These are phyloP conservation scores for Basidiobolus meristosporus DNA, from an alignment of 371 early-diverging fungal genomes.

Conservation along the genomic window DNA sequence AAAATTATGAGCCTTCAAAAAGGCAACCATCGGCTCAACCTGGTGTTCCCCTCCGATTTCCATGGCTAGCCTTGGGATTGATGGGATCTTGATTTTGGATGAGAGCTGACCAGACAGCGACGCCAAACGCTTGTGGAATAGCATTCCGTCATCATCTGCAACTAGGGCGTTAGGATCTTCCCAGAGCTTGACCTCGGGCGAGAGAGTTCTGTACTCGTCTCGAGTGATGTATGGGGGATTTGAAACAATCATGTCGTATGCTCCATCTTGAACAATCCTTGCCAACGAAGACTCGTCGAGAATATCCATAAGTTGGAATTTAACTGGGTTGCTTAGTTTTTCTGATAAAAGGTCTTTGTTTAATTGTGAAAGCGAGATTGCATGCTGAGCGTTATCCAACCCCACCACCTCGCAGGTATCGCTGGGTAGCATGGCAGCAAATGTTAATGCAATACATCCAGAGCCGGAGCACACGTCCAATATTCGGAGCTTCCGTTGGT, in stretches of 20 bases:
- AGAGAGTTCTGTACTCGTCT: conserved; percentile 38
- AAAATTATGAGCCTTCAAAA: conserved; percentile 24
- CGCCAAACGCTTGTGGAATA: conserved; percentile 37
- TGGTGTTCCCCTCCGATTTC: conserved; percentile 66
- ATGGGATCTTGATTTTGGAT: conserved; percentile 2
- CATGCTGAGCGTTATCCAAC: conserved; percentile 17
- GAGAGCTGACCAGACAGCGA: conserved; percentile 12
- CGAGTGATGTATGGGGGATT: conserved; percentile 86
- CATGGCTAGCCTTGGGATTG: conserved; percentile 45
- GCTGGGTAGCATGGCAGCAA: conserved; percentile 38
- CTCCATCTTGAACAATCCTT: too few relatives aligned
- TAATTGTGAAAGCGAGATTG: conserved; percentile 21
- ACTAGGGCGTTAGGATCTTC: conserved; percentile 70
- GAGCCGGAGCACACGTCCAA: conserved; percentile 77
- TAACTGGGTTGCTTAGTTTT: conserved; percentile 7
- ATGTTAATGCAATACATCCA: conserved; percentile 66
- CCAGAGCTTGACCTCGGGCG: conserved; percentile 58
- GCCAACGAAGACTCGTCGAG: too few relatives aligned
- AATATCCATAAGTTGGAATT: conserved; percentile 24
- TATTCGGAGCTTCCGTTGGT: conserved; percentile 20
- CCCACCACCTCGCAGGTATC: conserved; percentile 3
- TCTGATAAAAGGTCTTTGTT: conserved; percentile 10
- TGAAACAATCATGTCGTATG: conserved; percentile 49
- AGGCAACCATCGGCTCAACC: conserved; percentile 14
- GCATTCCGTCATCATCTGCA: conserved; percentile 43